These are phyloP conservation scores for Saururus chinensis DNA, from an alignment of 164 flowering plant genomes.

Conservation along the genomic window DNA sequence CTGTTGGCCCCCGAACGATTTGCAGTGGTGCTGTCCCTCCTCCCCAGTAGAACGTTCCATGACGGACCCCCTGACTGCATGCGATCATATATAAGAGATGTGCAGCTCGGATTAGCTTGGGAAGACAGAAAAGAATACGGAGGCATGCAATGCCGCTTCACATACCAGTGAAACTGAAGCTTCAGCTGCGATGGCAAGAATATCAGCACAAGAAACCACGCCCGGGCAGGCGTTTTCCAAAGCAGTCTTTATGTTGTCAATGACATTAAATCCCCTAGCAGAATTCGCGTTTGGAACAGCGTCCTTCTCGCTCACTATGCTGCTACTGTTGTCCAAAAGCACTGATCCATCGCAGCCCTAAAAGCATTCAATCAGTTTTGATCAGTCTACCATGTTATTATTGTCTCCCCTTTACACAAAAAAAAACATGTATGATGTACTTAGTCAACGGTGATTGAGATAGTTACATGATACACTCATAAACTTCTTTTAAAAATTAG, in stretches of 20 bases:
- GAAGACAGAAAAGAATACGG: no score
- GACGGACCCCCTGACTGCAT: slow-evolving; percentile 20
- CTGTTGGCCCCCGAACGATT: slow-evolving; percentile 18
- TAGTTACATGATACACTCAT: no score
- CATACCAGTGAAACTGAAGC: slow-evolving; percentile 24
- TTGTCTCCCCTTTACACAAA: no score
- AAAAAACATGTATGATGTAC: no score
- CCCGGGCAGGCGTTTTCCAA: slow-evolving; percentile 28
- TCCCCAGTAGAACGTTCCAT: slow-evolving; percentile 26
- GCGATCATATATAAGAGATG: no score
- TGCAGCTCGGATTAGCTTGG: no score
- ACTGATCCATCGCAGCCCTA: slow-evolving; percentile 29
- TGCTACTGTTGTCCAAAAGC: slow-evolving; percentile 19
- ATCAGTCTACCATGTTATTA: background rate
- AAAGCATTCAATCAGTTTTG: no score
- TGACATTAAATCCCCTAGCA: slow-evolving; percentile 20
- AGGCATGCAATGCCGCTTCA: no score
- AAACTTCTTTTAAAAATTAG: no score
- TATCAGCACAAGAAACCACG: slow-evolving; percentile 39
- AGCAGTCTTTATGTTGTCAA: slow-evolving; percentile 24
- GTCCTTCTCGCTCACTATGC: slow-evolving; percentile 27
- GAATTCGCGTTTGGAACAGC: slow-evolving; percentile 23
- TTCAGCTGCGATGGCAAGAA: slow-evolving; percentile 32
- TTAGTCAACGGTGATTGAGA: no score
- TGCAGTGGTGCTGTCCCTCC: slow-evolving; percentile 24